Conservation (phyloP, 192 early-diverging fungal genomes). For the Lunasporangiospora selenospora region DNA sequence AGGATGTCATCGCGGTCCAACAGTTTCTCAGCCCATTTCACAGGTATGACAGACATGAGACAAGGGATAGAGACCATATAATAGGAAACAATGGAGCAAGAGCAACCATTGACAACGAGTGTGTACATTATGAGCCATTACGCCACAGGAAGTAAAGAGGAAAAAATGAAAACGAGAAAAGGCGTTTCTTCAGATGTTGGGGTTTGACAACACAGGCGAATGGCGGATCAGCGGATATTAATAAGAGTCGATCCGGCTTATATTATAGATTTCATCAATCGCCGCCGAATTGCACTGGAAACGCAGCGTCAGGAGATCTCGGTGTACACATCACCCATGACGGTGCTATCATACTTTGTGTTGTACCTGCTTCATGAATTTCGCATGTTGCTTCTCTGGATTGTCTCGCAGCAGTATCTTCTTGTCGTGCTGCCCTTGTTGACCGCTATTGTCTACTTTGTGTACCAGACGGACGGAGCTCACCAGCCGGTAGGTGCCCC, state of each 20-base stretch:
- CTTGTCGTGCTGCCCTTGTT: slow-evolving; percentile 38
- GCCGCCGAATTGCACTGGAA: slow-evolving; percentile 44
- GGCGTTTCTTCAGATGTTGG: too few relatives aligned
- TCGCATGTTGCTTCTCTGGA: slow-evolving; percentile 45
- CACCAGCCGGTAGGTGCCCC: slow-evolving; percentile 58
- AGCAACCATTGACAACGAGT: too few relatives aligned
- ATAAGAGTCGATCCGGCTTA: too few relatives aligned
- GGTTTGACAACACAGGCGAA: too few relatives aligned
- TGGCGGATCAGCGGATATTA: too few relatives aligned
- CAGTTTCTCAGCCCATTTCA: slow-evolving; percentile 43
- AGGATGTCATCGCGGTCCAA: slow-evolving; percentile 32
- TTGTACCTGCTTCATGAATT: slow-evolving; percentile 50
- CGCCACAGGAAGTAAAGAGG: too few relatives aligned
- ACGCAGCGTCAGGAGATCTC: slow-evolving; percentile 52
- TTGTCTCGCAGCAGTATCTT: slow-evolving; percentile 46
- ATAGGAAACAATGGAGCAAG: too few relatives aligned
- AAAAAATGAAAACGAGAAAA: too few relatives aligned
- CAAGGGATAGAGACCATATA: too few relatives aligned
- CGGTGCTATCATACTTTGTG: slow-evolving; percentile 55
- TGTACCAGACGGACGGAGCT: slow-evolving; percentile 63
- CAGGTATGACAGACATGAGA: too few relatives aligned
- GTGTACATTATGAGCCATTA: too few relatives aligned
- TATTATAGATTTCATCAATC: slow-evolving; percentile 53
- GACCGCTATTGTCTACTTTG: slow-evolving; percentile 33
- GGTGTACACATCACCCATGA: slow-evolving; percentile 55